Conservation (phyloP, 495 filamentous ascomycete genomes). For the Aspergillus diversus region DNA sequence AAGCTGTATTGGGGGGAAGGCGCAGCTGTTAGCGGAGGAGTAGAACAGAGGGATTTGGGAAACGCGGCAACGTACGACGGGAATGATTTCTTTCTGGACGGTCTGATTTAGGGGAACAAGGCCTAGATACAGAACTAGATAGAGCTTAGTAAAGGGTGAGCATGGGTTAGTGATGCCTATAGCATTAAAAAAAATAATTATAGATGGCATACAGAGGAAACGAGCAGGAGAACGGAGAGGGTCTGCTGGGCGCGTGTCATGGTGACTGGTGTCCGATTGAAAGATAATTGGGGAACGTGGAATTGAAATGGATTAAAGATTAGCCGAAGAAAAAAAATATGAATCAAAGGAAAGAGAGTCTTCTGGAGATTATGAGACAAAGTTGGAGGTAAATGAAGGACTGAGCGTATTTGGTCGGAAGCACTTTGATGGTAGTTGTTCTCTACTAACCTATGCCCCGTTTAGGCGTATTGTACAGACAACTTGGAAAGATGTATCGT, state of each 20-base stretch:
- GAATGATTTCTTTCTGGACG: slow-evolving; percentile 56
- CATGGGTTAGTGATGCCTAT: background rate
- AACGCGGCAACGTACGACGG: slow-evolving; percentile 46
- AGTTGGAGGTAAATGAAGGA: slow-evolving; percentile 3
- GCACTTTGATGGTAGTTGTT: background rate
- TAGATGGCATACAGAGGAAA: slow-evolving; percentile 73
- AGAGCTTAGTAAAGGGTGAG: slow-evolving; percentile 36
- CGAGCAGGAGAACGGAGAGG: slow-evolving; percentile 80
- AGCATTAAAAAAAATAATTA: background rate
- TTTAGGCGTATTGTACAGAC: no score
- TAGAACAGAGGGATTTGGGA: background rate
- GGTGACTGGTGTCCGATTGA: slow-evolving; percentile 20
- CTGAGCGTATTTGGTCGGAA: background rate
- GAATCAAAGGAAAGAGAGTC: background rate
- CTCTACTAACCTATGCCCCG: background rate
- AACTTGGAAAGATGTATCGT: no score
- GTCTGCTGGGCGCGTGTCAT: slow-evolving; percentile 97
- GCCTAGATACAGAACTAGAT: slow-evolving; percentile 82
- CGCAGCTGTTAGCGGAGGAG: slow-evolving; percentile 1
- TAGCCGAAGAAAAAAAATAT: background rate
- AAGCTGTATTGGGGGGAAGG: slow-evolving; percentile 55
- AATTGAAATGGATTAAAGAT: background rate
- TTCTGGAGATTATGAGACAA: background rate
- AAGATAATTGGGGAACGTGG: slow-evolving; percentile 3
- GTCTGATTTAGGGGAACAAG: slow-evolving; percentile 81